Base-by-base conservation (phyloP, 164 flowering plant genomes). In the Tetrastigma voinierianum region DNA sequence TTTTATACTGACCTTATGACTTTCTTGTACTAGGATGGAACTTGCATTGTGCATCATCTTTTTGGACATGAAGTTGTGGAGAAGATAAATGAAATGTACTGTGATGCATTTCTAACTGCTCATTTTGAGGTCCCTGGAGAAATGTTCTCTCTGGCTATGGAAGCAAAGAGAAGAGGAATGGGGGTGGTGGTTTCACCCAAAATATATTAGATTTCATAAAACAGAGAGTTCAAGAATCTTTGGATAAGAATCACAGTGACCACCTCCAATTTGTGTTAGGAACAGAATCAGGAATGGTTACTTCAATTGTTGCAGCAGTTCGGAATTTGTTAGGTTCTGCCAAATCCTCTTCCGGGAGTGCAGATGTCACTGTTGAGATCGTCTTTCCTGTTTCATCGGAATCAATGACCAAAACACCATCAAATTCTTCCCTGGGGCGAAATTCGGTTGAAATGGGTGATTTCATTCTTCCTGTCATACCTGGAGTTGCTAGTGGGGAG, bases 71-170 rank as follows among this genome's bases (percentile, higher is more conserved):
- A 92, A 80, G 96, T 95, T 47, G 99, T 90, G 67, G 77, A 83
- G 72, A 89, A 73, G 80, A 93, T 93, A 72, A 87, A 82, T 2
- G 97, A 93, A 62, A 74, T 86, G 80, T 95, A 93, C 60, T 82
- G 85, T 74, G 99, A 96, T 81, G 91, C 99, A 59, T 93, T 82
- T 68, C 76, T 96, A 55, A 89, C 98, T 40, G 98, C 97, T 51
- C 98, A 96, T 74, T 79, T 96, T 46, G 99, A 96, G 82, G 99
- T 96, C 57, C 98, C 99, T 17, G n/a, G 98, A 51, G 98, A 96
- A 77, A 93, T 96, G 99, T 96, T 96, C 68, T 80, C n/a, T 44
- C 72, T 96, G 73, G 99, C 97, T 20, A 93, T 90, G 98, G 97
- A 91, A 81, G 98, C n/a, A n/a, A 92, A 95, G 77, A 80, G 81